Base-by-base conservation (phyloP, 768 basidiomycete species). In the Chlorophyllum brunneum region DNA sequence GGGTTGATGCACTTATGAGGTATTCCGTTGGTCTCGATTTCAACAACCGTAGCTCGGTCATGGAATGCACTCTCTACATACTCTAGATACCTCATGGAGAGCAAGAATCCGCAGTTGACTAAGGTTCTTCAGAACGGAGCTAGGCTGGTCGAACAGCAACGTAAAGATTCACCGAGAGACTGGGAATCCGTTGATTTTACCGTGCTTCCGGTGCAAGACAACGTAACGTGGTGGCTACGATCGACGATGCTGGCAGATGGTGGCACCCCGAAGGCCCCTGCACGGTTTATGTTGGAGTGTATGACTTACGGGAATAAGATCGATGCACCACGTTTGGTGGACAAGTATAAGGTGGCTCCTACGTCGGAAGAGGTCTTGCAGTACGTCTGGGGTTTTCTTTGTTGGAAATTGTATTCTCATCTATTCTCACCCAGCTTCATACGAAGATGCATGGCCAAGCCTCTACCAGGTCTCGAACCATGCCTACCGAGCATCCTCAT, bases 391-490 rank as follows among this genome's bases (percentile, higher is more conserved):
- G 9, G 3, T 15, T n/a, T 29, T 24, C 11, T 33, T 16, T 33
- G 34, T n/a, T 7, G 4, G 4, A 2, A n/a, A 6, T 23, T 16
- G 8, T 9, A 11, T 38, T 13, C 34, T 15, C 36, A n/a, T 24
- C 24, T 36, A 29, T 29, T 48, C 13, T 9, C n/a, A n/a, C 23
- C 16, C 34, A 60, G 59, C 15, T 62, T 60, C 22, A 51, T 62
- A 18, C 55, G 56, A 31, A 24, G 47, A 18, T 42, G 45, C 5
- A 56, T 62, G n/a, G 56, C 51, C 7, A 49, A 33, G 15, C 61
- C 58, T 3, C 33, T 54, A 23, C 54, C 57, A 5, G 39, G 38
- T 7, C 54, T 57, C 41, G 18, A 46, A 30, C 45, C 61, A 13
- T 37, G 39, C 13, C 18, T 60, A 4, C 61, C 59, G 7, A 36